Conservation (phyloP, 2,329 filamentous ascomycete genomes). For the Phialocephala sp. region DNA sequence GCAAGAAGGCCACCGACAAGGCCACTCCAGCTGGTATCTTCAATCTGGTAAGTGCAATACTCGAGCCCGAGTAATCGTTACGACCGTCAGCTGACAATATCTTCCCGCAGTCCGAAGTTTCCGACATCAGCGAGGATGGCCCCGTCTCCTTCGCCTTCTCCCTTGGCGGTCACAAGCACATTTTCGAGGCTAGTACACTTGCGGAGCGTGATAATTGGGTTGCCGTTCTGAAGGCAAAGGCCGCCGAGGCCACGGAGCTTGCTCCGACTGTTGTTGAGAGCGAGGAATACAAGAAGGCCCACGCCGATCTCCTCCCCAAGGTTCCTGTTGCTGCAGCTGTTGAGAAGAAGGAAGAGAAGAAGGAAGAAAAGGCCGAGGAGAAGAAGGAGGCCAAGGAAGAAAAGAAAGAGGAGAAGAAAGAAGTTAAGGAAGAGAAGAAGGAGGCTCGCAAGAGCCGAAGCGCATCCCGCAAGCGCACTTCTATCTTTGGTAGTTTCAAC, state of each 20-base stretch:
- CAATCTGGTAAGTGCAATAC: conserved; percentile 70
- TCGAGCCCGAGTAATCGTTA: background rate
- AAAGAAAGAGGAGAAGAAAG: conserved; percentile 55
- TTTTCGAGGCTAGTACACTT: conserved; percentile 79
- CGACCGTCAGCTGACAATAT: conserved; percentile 40
- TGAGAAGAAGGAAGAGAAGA: conserved; percentile 40
- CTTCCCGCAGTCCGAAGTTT: conserved; percentile 55
- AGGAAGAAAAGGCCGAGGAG: conserved; percentile 40
- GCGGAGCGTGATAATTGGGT: conserved; percentile 94
- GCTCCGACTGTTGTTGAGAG: conserved; percentile 74
- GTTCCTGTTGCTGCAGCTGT: conserved; percentile 45
- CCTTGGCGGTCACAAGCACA: conserved; percentile 87
- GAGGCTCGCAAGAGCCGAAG: conserved; percentile 67
- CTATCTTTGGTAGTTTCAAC: conserved; percentile 63
- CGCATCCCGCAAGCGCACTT: conserved; percentile 68
- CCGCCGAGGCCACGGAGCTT: conserved; percentile 83
- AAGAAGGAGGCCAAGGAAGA: conserved; percentile 41
- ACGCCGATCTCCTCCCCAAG: conserved; percentile 48
- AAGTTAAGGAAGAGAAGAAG: conserved; percentile 55
- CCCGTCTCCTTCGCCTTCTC: conserved; percentile 85
- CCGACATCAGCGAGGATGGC: conserved; percentile 75
- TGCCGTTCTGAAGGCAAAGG: conserved; percentile 79
- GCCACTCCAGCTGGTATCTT: conserved; percentile 79
- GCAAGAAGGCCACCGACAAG: conserved; percentile 79
- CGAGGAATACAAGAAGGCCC: conserved; percentile 80